These are phyloP conservation scores for Calocybe cyanea DNA, from an alignment of 768 basidiomycete genomes.

Conservation along the genomic window DNA sequence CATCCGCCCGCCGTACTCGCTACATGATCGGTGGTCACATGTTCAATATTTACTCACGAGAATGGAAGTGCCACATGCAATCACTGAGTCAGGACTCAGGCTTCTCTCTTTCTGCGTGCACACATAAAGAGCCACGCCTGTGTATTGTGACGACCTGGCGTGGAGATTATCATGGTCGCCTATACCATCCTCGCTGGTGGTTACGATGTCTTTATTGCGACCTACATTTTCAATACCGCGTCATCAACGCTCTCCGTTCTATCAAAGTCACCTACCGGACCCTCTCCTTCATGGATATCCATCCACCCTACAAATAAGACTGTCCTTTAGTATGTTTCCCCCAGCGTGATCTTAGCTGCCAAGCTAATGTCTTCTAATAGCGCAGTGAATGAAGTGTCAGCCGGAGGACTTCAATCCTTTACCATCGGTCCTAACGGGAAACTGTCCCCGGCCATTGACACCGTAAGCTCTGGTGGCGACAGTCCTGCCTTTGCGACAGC, in stretches of 20 bases:
- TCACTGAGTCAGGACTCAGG: neutral
- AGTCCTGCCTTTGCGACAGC: conserved; percentile 48
- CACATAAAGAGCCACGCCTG: neutral
- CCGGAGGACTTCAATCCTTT: conserved; percentile 57
- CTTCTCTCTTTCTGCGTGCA: too few relatives aligned
- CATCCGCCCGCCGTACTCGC: too few relatives aligned
- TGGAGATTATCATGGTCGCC: conserved; percentile 63
- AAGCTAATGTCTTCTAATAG: too few relatives aligned
- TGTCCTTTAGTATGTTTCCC: conserved; percentile 49
- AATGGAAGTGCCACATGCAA: neutral
- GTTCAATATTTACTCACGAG: too few relatives aligned
- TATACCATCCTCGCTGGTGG: conserved; percentile 70
- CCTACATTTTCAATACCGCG: conserved; percentile 58
- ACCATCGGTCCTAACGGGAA: conserved; percentile 38
- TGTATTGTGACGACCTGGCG: neutral
- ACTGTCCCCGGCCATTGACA: conserved; percentile 34
- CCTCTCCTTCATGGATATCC: conserved; percentile 59
- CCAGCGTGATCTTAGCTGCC: neutral
- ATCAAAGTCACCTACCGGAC: conserved; percentile 45
- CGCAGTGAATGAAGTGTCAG: conserved; percentile 53
- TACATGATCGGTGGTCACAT: too few relatives aligned
- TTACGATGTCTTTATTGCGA: conserved; percentile 56
- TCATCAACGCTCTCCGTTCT: conserved; percentile 43
- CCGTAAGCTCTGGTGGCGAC: conserved; percentile 45
- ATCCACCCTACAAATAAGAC: conserved; percentile 51